These are phyloP conservation scores for Macrotyloma uniflorum DNA, from an alignment of 306 rosid genomes.

Conservation along the genomic window DNA sequence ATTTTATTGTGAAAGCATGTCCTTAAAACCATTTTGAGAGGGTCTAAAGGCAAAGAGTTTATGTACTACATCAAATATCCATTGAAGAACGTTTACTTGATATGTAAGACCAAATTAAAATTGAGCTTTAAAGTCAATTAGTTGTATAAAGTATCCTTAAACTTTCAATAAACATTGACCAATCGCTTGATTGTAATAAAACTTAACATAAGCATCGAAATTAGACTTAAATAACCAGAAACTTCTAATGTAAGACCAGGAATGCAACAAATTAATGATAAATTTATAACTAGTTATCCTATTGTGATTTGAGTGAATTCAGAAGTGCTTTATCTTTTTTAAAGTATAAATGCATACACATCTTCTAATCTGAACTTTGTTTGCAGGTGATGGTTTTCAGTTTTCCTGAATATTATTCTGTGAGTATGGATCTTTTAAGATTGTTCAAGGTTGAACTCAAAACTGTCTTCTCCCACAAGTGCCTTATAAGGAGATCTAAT, in stretches of 20 bases:
- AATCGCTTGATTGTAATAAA: background rate
- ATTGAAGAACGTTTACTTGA: too few relatives aligned
- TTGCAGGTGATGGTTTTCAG: constrained; percentile 40
- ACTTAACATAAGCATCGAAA: background rate
- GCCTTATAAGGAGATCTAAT: background rate
- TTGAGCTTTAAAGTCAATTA: background rate
- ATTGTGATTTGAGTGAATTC: background rate
- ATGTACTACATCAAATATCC: background rate
- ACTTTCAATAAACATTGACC: background rate
- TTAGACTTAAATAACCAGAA: background rate
- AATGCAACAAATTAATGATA: constrained; percentile 1
- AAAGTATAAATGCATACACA: background rate
- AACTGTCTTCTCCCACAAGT: constrained; percentile 16
- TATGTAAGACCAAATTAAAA: background rate
- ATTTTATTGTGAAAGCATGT: constrained; percentile 2
- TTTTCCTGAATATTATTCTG: background rate
- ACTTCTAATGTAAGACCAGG: background rate
- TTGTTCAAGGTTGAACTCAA: constrained; percentile 1
- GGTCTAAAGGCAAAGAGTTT: constrained; percentile 12
- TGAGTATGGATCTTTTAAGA: constrained; percentile 15
- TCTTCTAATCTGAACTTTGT: background rate
- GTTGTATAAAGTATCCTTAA: background rate
- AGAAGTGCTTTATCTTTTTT: background rate
- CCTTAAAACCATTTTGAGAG: background rate
- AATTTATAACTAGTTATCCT: background rate